Percentiles rank a stretch among this genome's conserved stretches.
These are phyloP conservation scores for Cunninghamia lanceolata DNA, from an alignment of 75 land plant genomes.

Conservation along the genomic window DNA sequence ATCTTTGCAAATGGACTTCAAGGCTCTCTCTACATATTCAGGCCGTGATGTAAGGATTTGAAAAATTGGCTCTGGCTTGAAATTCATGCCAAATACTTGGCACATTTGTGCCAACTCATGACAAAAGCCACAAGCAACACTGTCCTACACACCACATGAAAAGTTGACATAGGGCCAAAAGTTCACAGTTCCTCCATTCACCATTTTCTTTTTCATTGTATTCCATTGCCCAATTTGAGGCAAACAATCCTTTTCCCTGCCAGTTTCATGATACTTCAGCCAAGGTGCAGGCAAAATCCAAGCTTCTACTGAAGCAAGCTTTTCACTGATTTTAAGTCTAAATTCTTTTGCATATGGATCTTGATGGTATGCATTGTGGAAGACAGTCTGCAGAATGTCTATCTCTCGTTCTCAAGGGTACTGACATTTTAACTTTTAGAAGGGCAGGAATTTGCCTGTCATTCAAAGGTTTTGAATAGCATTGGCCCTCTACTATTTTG, in stretches of 20 bases:
- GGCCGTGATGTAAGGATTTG: constrained; percentile 47
- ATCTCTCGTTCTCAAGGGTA: constrained; percentile 70
- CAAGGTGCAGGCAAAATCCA: constrained; percentile 87
- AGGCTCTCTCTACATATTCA: constrained; percentile 71
- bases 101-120: constrained; percentile 56
- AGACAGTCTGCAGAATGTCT: constrained; percentile 84
- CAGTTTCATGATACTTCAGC: no score
- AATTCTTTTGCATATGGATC: no score
- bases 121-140: constrained; percentile 38
- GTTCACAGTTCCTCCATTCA: no score
- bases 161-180: constrained; percentile 56
- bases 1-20: constrained; percentile 49
- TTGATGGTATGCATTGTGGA: no score
- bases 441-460: constrained; percentile 82
- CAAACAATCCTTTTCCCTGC: constrained; percentile 76
- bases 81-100: constrained; percentile 46
- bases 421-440: constrained; percentile 87
- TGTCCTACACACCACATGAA: constrained; percentile 43
- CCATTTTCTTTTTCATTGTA: constrained; percentile 93
- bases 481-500: constrained; percentile 89
- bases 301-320: constrained; percentile 85
- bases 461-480: constrained; percentile 81
- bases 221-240: constrained; percentile 98
- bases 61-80: constrained; percentile 44
- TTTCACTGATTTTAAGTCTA: constrained; percentile 62